These are phyloP conservation scores for Aeminium ludgeri DNA, from an alignment of 495 filamentous ascomycete species.

Conservation along the genomic window DNA sequence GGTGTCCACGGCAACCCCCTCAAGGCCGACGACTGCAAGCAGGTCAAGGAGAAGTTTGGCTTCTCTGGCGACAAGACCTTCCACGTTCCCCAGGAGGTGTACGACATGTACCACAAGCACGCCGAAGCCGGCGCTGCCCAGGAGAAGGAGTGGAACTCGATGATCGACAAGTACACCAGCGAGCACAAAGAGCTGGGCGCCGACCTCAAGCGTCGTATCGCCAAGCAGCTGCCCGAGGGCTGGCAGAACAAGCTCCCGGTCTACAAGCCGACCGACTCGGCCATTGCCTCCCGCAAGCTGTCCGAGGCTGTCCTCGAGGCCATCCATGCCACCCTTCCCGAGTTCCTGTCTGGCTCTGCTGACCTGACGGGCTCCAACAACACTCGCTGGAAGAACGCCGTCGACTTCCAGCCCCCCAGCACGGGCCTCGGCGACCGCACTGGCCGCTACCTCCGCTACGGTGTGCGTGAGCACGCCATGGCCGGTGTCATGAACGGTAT, in stretches of 20 bases:
- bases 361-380: conserved; percentile 98
- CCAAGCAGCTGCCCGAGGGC: conserved; percentile 76
- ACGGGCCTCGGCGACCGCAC: conserved; percentile 69
- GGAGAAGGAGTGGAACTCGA: conserved; percentile 89
- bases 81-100: conserved; percentile 85
- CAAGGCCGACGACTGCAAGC: conserved; percentile 80
- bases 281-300: conserved; percentile 82
- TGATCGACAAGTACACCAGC: conserved; percentile 69
- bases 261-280: conserved; percentile 76
- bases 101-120: conserved; percentile 73
- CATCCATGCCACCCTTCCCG: conserved; percentile 67
- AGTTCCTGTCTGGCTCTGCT: conserved; percentile 88
- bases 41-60: conserved; percentile 83
- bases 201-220: conserved; percentile 68
- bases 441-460: conserved; percentile 91
- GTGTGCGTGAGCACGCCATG: conserved; percentile 96
- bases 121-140: conserved; percentile 68
- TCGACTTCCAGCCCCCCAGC: conserved; percentile 91
- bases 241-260: conserved; percentile 90
- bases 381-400: conserved; percentile 90
- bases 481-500: conserved; percentile 97
- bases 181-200: conserved; percentile 58
- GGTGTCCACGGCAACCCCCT: conserved; percentile 92
- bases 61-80: conserved; percentile 92
- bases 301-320: conserved; percentile 86